phyloP scores from a whole-genome alignment of 2,329 filamentous ascomycete genomes.

The Sporothrix phasma region DNA sequence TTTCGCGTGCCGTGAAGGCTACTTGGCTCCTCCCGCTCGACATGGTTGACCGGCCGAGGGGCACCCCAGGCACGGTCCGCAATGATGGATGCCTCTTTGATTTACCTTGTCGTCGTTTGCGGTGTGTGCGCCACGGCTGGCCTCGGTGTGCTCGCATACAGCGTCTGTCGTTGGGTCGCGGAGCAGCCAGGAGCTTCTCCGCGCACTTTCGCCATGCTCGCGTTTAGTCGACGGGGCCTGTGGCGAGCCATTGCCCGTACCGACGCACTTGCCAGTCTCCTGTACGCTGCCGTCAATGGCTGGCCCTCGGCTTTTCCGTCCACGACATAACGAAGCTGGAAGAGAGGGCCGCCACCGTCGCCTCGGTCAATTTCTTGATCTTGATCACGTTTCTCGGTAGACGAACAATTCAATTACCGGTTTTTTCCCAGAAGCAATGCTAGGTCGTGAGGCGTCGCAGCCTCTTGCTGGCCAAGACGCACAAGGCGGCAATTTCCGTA shows the following conservation, averaged over 20 bases:
- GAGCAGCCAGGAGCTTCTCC: background rate
- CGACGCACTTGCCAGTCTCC: background rate
- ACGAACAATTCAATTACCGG: background rate
- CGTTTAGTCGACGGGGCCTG: background rate
- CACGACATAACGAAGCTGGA: background rate
- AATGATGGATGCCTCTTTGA: background rate
- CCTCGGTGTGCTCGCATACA: background rate
- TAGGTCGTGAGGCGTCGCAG: no score
- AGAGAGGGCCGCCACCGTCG: background rate
- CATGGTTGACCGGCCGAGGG: no score
- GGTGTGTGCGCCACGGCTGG: background rate
- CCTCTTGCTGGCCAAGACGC: no score
- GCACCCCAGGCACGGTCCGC: no score
- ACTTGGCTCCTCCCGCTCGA: no score
- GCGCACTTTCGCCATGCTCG: background rate
- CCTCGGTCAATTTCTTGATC: background rate
- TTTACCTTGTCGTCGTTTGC: background rate
- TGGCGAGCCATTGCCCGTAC: background rate
- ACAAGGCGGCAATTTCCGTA: no score
- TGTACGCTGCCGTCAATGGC: background rate
- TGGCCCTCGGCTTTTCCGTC: background rate
- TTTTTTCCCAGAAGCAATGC: background rate
- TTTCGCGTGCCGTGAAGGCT: no score
- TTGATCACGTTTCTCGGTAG: background rate
- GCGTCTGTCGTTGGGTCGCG: background rate